Evolutionary conservation across 2,329 filamentous ascomycete species (phyloP), one percentile per base, ranked within the genome.

Genomic region (Gnomoniopsis smithogilvyi): DNA sequence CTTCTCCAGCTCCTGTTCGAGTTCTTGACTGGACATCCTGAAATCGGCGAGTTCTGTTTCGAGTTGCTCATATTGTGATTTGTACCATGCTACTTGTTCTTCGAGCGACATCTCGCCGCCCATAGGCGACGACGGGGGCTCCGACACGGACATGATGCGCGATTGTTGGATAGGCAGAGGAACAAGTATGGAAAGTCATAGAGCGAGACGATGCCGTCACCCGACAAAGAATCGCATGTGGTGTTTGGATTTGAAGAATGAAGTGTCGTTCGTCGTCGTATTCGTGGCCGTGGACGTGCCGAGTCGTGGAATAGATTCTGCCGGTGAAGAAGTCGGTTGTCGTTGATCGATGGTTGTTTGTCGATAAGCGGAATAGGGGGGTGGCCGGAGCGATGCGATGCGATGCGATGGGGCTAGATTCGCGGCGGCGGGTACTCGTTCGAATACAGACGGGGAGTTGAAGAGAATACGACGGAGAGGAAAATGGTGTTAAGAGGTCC

Each of bases 21-120:
- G 83, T 73, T 98, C 95, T 72, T 92, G 90, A 74, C 93, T 97
- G 56, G 92, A 96, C 59, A 91, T 83, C 70, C 96, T 91, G 73
- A 99, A 99, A 69, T 99, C 95, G 63, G 90, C 85, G 62, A 99
- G 85, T 74, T 99, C 95, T 55, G 87, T 81, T 75, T 97, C 95
- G 41, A 99, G 83, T 71, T 92, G 87, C 76, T 96, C 92, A 77
- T 98, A 98, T 73, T 98, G 94, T 56, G 86, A 77, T 80, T 99
- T 99, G 84, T 98, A 99, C 84, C 95, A 97, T 60, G 88, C 83
- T 54, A 99, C 81, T 62, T 93, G 89, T 70, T 95, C 91, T 70
- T 92, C 88, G 52, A 82, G 72, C 56, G 73, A 80, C 56, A 83
- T 73, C 54, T 77, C 73, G 68, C 80, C 81, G 68, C 76, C 76